phyloP scores from a whole-genome alignment of 176 grass and related monocot genomes.

The Musa troglodytarum region DNA sequence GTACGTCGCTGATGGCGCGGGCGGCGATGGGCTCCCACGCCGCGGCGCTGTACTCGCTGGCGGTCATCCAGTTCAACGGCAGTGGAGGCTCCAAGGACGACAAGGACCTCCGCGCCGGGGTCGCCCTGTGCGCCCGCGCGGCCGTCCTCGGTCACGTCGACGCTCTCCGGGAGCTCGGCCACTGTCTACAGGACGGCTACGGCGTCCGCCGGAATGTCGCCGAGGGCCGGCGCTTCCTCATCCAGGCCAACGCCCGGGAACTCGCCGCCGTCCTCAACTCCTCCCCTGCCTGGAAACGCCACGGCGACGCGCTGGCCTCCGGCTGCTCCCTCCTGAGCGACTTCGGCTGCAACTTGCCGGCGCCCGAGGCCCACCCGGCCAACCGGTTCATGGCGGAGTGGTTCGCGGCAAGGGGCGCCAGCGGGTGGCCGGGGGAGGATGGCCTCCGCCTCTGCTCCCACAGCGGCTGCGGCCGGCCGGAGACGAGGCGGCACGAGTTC shows the following conservation, averaged over 20 bases:
- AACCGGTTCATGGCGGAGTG: slow-evolving; percentile 61
- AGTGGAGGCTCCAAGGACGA: slow-evolving; percentile 35
- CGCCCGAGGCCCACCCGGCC: slow-evolving; percentile 21
- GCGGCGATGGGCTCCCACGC: slow-evolving; percentile 39
- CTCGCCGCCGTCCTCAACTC: slow-evolving; percentile 7
- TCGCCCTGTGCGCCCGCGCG: slow-evolving; percentile 42
- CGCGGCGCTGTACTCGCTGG: slow-evolving; percentile 47
- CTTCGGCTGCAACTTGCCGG: slow-evolving; percentile 16
- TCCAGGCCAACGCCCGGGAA: slow-evolving; percentile 42
- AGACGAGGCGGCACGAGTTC: slow-evolving; percentile 60
- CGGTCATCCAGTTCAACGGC: slow-evolving; percentile 64
- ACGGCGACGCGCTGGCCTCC: background rate
- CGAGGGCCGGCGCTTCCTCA: slow-evolving; percentile 29
- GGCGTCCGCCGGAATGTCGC: slow-evolving; percentile 37
- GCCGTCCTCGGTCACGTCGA: slow-evolving; percentile 47
- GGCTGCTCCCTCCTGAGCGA: slow-evolving; percentile 15
- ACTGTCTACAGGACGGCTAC: slow-evolving; percentile 67
- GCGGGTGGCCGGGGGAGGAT: background rate
- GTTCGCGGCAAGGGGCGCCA: slow-evolving; percentile 10
- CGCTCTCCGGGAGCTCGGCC: slow-evolving; percentile 58
- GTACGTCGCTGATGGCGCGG: slow-evolving; percentile 35
- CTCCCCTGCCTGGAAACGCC: background rate
- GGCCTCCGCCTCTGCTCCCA: slow-evolving; percentile 43
- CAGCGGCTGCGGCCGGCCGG: slow-evolving; percentile 33
- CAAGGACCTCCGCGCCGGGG: slow-evolving; percentile 46